Evolutionary conservation across 768 basidiomycete species (phyloP), one percentile per base, ranked within the genome.

Genomic region (Grammothele lineata): DNA sequence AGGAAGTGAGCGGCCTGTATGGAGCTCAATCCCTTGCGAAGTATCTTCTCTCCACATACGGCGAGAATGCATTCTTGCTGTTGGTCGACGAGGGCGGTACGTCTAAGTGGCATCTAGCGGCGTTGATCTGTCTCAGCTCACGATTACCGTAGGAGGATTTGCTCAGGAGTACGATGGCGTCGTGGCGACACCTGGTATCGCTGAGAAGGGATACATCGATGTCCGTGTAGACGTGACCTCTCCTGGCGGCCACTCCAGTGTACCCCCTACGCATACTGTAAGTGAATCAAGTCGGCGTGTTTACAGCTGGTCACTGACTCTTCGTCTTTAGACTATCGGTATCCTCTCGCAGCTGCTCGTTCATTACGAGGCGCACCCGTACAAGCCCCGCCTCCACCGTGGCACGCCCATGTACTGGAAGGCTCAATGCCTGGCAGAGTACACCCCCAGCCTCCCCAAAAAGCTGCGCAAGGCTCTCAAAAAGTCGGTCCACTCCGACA

Each of bases 51-150:
- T 48, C 67, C 9, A 65, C 62, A 0, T 78, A 75, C 54, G 81
- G 79, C n/a, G 46, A 62, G n/a, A 56, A 80, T 55, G 66, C 72
- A 5, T 66, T 83, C 41, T 63, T 76, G 1, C 63, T 83, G 56
- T 58, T 81, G n/a, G 69, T 83, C 10, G 83, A 83, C 47, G 82
- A 83, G 66, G 78, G 79, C 6, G 75, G 77, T 67, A 56, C 47
- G 48, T 53, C n/a, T 14, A 1, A 24, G 8, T 30, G 27, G 14
- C 27, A 30, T 30, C 27, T 30, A 7, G 14, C n/a, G n/a, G n/a
- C n/a, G n/a, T 14, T 14, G 8, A 30, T 14, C 7, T 30, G 14
- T 30, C 14, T 30, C 27, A 30, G 14, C 27, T 7, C 14, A 30
- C 27, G 8, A 7, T 7, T 30, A 30, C 14, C 27, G 14, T 7